phyloP scores from a whole-genome alignment of 2,329 filamentous ascomycete species.

The Pseudodiploospora longispora region DNA sequence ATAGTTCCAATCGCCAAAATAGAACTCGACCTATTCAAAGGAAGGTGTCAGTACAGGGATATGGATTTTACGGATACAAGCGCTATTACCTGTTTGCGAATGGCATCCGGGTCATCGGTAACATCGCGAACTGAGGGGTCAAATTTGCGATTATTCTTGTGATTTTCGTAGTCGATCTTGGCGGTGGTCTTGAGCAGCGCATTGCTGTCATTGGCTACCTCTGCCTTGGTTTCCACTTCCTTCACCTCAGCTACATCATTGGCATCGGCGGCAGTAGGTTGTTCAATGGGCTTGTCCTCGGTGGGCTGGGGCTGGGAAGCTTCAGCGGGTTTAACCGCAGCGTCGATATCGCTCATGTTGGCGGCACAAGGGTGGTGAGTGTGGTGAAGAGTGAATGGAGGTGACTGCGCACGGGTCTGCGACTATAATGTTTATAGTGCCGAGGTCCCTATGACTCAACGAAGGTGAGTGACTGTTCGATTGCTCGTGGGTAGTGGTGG shows the following conservation, averaged over 20 bases:
- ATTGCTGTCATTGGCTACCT: conserved; percentile 11
- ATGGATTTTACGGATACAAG: neutral
- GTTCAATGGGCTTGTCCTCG: conserved; percentile 14
- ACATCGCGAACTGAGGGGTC: conserved; percentile 60
- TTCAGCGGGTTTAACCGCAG: conserved; percentile 32
- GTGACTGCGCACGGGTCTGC: neutral
- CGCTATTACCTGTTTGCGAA: conserved; percentile 66
- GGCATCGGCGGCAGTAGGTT: conserved; percentile 9
- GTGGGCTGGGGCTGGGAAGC: conserved; percentile 19
- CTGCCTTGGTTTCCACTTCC: conserved; percentile 12
- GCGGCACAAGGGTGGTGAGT: conserved; percentile 5
- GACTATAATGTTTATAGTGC: too few species aligned
- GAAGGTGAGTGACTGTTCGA: too few species aligned
- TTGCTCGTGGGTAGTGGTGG: too few species aligned
- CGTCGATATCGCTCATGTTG: conserved; percentile 32
- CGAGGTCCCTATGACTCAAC: too few species aligned
- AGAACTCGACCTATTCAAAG: conserved; percentile 71
- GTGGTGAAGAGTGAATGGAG: conserved; percentile 2
- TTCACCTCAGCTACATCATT: conserved; percentile 3
- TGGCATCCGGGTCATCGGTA: conserved; percentile 69
- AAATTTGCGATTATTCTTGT: conserved; percentile 57
- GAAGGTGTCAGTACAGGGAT: neutral
- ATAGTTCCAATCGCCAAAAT: conserved; percentile 89
- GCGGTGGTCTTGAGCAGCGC: conserved; percentile 38
- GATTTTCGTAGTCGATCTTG: conserved; percentile 29